Evolutionary conservation across 2,329 filamentous ascomycete genomes (phyloP).

Genomic region (Nothophoma quercina): DNA sequence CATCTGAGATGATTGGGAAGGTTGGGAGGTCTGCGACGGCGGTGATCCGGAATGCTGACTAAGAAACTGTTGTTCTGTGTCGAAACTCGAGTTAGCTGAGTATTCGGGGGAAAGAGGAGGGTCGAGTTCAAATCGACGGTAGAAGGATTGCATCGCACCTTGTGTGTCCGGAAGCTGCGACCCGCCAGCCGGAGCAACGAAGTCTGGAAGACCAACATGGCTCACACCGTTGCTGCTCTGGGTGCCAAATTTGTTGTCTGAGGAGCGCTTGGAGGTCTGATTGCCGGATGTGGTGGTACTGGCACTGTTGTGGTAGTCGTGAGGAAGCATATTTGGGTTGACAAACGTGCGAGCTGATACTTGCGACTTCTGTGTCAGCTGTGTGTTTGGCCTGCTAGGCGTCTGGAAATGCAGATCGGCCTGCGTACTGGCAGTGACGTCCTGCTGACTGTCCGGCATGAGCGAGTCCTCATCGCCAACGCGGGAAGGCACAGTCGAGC

Average conservation of each 20-base stretch:
- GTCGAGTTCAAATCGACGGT: slow-evolving; percentile 20
- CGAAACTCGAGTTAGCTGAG: slow-evolving; percentile 27
- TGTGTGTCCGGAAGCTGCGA: slow-evolving; percentile 72
- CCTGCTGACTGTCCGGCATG: slow-evolving; percentile 55
- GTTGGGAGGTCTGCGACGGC: slow-evolving; percentile 47
- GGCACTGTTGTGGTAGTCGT: slow-evolving; percentile 80
- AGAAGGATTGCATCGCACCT: slow-evolving; percentile 51
- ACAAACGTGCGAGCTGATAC: slow-evolving; percentile 68
- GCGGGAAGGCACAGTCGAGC: slow-evolving; percentile 50
- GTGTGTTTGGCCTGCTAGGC: slow-evolving; percentile 38
- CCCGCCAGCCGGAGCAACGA: slow-evolving; percentile 61
- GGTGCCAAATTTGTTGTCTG: slow-evolving; percentile 75
- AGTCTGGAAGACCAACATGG: slow-evolving; percentile 61
- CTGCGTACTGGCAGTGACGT: slow-evolving; percentile 42
- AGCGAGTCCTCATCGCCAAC: slow-evolving; percentile 52
- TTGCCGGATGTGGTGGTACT: slow-evolving; percentile 87
- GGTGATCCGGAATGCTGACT: slow-evolving; percentile 50
- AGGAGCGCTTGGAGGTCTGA: slow-evolving; percentile 76
- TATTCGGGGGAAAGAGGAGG: slow-evolving; percentile 16
- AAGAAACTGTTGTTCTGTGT: slow-evolving; percentile 41
- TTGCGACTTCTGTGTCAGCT: slow-evolving; percentile 67
- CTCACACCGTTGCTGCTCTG: slow-evolving; percentile 73
- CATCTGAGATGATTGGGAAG: slow-evolving; percentile 31
- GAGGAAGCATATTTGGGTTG: slow-evolving; percentile 63
- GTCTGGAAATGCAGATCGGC: slow-evolving; percentile 45